Conservation (phyloP, 1,284 basidiomycete species). For the Laetiporus sulphureus region DNA sequence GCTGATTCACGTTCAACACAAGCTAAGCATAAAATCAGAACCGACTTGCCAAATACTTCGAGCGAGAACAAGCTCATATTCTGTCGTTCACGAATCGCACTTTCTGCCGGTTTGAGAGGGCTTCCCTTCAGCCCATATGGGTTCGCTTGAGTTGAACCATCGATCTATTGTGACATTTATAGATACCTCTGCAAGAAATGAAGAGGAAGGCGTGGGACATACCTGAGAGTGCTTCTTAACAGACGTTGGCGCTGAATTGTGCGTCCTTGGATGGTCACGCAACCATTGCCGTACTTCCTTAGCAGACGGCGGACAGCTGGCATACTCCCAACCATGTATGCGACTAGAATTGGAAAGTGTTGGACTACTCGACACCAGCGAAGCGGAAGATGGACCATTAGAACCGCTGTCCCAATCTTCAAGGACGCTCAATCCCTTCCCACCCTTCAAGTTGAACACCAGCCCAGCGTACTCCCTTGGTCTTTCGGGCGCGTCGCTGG, state of each 20-base stretch:
- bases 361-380: too few relatives aligned
- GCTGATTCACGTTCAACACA: conserved; percentile 32
- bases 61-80: conserved; percentile 79
- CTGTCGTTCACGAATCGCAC: conserved; percentile 53
- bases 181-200: conserved; percentile 18
- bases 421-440: conserved; percentile 42
- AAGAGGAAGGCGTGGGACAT: conserved; percentile 7
- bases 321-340: conserved; percentile 85
- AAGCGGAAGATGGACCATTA: too few relatives aligned
- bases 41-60: conserved; percentile 72
- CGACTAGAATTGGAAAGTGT: too few relatives aligned
- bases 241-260: neutral
- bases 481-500: conserved; percentile 61
- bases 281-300: conserved; percentile 51
- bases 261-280: conserved; percentile 17
- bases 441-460: conserved; percentile 63
- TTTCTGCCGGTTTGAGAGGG: conserved; percentile 35
- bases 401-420: conserved; percentile 44
- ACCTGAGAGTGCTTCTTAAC: conserved; percentile 49
- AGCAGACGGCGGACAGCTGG: conserved; percentile 53
- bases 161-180: conserved; percentile 45
- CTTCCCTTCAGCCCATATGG: conserved; percentile 62
- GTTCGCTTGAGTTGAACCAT: conserved; percentile 71
- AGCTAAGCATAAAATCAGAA: neutral
- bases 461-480: conserved; percentile 80